Base-by-base conservation (phyloP, 140 eudicot genomes). In the Bidens hawaiensis region DNA sequence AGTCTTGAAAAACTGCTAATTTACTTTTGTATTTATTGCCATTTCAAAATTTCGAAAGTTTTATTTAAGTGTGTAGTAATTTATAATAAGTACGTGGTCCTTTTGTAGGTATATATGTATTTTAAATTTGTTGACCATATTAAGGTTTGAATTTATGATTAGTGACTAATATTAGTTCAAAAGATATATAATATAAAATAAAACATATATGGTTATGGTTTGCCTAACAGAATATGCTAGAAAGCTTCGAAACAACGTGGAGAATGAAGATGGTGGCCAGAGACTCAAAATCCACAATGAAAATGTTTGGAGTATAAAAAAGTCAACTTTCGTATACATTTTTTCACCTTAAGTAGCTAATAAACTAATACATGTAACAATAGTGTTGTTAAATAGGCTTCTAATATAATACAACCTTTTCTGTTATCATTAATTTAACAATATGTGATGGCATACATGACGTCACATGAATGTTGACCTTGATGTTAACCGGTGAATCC, bases 1-100 rank as follows among this genome's bases (percentile, higher is more conserved):
- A 69, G 28, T 58, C 67, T n/a, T 31, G n/a, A 26, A 69, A 58
- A 58, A 36, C 68, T 46, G 68, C 45, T 21, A 16, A 47, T 3
- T 48, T 24, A 65, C 3, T 11, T 10, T 10, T 41, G 17, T 46
- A 6, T 26, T 40, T 40, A 53, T 67, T 14, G 33, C 33, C 11
- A 12, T 48, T 41, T 23, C 57, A 23, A 50, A 12, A 3, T 50
- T 15, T 23, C 12, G 18, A 23, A 50, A 50, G 10, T 21, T 47
- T 47, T 47, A 12, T 15, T 51, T 27, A 41, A 4, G 19, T 57
- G 34, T 13, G 7, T 5, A 36, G 1, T 28, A 31, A 12, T 16
- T n/a, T 47, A 11, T 10, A 24, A 22, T 21, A 10, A 12, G 24
- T 16, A 45, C 17, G 54, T 65, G 65, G 65, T 53, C 72, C 38